Percentiles rank a stretch among this genome's conserved stretches.
Evolutionary conservation across 306 rosid species (phyloP).

Genomic region (Vicia villosa): DNA sequence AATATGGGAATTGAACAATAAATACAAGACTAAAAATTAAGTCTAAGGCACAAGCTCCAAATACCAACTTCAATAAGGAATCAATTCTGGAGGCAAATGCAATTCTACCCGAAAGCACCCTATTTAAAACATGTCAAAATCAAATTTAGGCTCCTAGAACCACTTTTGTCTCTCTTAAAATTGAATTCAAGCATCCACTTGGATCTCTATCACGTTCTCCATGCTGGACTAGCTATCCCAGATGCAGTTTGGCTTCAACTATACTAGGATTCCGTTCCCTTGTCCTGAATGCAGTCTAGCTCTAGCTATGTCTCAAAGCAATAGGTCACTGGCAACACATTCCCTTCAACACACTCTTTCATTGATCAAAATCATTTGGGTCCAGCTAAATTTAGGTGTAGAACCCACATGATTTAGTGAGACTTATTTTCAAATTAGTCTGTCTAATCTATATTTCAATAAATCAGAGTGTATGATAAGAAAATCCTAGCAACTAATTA

Average conservation of each 20-base stretch:
- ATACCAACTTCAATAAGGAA: neutral
- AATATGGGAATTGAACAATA: neutral
- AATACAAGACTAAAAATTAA: neutral
- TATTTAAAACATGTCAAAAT: neutral
- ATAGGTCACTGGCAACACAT: neutral
- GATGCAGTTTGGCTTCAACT: neutral
- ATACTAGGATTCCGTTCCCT: neutral
- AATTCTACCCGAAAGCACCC: neutral
- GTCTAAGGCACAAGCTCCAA: neutral
- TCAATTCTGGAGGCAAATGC: neutral
- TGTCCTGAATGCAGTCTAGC: neutral
- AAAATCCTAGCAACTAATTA: no score
- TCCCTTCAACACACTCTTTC: neutral
- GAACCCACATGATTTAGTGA: neutral
- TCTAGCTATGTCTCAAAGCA: neutral
- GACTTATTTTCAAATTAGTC: no score
- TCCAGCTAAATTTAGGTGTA: neutral
- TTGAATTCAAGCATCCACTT: neutral
- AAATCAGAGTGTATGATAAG: no score
- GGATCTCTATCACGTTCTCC: neutral
- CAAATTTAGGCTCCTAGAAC: neutral
- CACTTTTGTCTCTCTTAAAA: neutral
- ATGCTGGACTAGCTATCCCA: neutral
- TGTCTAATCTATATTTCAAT: no score
- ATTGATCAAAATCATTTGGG: neutral